Base-by-base conservation (phyloP, 1,284 basidiomycete species). In the Boletellus sp. region DNA sequence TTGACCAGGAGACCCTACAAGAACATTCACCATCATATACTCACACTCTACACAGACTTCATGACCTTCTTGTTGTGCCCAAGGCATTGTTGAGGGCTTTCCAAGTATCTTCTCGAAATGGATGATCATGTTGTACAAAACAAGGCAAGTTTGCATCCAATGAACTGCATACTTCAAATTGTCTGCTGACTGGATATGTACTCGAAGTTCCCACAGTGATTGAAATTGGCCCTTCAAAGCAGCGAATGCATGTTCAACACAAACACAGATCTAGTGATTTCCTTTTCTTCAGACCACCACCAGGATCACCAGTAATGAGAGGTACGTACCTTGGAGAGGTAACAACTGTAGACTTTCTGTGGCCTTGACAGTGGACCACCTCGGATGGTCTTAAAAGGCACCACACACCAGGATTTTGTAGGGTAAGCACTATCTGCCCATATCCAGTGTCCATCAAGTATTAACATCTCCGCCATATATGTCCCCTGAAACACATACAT, bases 401-500 rank as follows among this genome's bases (percentile, higher is more conserved):
- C 22, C 22, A 22, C 22, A 22, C 22, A 22, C 22, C 22, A 22
- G 22, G 22, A 3, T 22, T 22, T 22, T 22, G 22, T 3, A 5
- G 22, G 22, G 22, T 22, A 3, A 22, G 22, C 22, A 22, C 22
- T 22, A 22, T 22, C 22, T 22, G 22, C 22, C 22, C 22, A 22
- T 5, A 22, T 22, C 22, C 22, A 22, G 22, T 5, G 5, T 22
- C 22, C 22, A 22, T 22, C 22, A 22, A 5, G 22, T 22, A 22
- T 22, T 22, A 22, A 22, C 5, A 5, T 22, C 22, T 22, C 22
- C 5, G 22, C 22, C 22, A 22, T 22, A 22, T 22, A 22, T 22
- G 30, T 59, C 22, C 11, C 18, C n/a, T 48, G 42, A 5, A 59
- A 58, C 8, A 19, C 19, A 32, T 58, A 42, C 2, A 28, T 37